phyloP scores from a whole-genome alignment of 495 filamentous ascomycete species.

The Cladorrhinum samala region DNA sequence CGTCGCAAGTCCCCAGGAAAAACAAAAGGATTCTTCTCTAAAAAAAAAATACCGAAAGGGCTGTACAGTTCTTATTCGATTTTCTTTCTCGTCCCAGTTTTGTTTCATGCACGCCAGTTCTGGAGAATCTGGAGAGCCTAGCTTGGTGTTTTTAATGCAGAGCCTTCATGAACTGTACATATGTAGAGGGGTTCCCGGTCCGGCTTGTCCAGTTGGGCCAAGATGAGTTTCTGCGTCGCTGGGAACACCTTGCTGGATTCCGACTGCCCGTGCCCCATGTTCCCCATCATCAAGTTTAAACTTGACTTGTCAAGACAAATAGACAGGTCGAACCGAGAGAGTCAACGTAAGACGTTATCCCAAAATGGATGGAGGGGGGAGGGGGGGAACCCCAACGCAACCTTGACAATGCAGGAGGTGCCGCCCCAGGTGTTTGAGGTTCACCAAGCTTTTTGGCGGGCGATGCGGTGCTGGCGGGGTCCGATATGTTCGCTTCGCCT shows the following conservation, averaged over 20 bases:
- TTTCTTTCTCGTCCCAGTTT: no score
- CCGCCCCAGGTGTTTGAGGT: slow-evolving; percentile 4
- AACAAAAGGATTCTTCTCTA: no score
- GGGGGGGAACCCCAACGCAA: background rate
- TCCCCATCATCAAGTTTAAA: background rate
- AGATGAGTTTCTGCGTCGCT: background rate
- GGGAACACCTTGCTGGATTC: background rate
- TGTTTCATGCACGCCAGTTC: background rate
- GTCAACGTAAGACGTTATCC: slow-evolving; percentile 2
- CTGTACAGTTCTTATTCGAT: no score
- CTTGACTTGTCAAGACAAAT: background rate
- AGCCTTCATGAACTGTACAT: background rate
- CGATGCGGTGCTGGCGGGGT: background rate
- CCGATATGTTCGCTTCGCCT: background rate
- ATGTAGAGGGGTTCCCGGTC: background rate
- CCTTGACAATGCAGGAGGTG: slow-evolving; percentile 1
- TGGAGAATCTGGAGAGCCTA: background rate
- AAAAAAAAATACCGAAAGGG: no score
- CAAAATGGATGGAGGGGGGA: background rate
- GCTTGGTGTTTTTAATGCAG: background rate
- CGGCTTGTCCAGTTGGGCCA: background rate
- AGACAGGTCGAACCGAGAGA: background rate
- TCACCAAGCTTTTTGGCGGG: slow-evolving; percentile 4
- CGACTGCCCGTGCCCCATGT: background rate
- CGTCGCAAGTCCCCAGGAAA: no score